Evolutionary conservation across 2,329 filamentous ascomycete species (phyloP), one percentile per base, ranked within the genome.

Genomic region (Monosporascus sp.): DNA sequence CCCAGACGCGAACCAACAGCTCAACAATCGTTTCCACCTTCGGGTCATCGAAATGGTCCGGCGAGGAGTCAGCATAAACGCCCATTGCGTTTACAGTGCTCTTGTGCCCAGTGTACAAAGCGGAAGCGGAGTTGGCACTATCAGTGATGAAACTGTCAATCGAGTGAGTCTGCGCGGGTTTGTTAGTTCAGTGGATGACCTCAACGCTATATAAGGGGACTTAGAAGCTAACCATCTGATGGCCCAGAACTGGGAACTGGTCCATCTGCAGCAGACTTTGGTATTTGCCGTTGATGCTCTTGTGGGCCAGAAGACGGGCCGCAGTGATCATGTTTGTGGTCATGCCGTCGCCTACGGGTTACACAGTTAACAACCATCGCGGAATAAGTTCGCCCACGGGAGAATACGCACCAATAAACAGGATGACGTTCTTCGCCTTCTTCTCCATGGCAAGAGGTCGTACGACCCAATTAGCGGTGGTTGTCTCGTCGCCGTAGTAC

Each of bases 81-180:
- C 87, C 88, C 71, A 94, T 81, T 27, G 88, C 87, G 64, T 94
- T 92, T 59, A 93, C 89, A 0, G 84, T 88, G 64, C 83, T 87
- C 78, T 94, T 94, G 75, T 94, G 89, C 37, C 90, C 90, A 24
- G 82, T 84, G 74, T 93, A 94, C 18, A 94, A 76, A 17, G 89
- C 88, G 44, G 87, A 89, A 4, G 89, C 89, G 5, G 87, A 90
- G 73, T 94, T 94, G 71, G 90, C 90, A 55, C 86, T 90, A 69
- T 94, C 89, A 38, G 89, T 94, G 66, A 94, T 93, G 77, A 89
- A 93, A 48, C 78, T 84, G 72, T 93, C 89, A 65, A 94, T 83
- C 1, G 88, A 92, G 71, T 93, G 89, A 11, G 89, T 92, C 80
- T 73, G 47, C 24, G 6, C 15, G 9, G 9, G 25, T 20, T 60